phyloP scores from a whole-genome alignment of 495 filamentous ascomycete genomes.

The Penicillium herquei region DNA sequence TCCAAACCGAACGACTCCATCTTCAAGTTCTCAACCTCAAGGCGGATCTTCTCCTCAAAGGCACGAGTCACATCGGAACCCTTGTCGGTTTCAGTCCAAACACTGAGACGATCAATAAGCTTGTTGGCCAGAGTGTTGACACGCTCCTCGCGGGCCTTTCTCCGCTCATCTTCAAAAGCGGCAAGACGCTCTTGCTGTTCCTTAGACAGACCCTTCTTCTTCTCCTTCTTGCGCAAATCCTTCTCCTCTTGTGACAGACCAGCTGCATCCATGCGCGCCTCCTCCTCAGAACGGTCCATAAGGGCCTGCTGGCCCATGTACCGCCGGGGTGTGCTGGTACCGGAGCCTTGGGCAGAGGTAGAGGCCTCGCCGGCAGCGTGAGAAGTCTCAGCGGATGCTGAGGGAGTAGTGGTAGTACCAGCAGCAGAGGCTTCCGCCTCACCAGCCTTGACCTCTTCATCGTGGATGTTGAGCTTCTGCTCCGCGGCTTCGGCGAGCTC shows the following conservation, averaged over 20 bases:
- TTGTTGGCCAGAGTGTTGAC: slow-evolving; percentile 81
- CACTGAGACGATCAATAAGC: slow-evolving; percentile 82
- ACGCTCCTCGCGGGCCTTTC: slow-evolving; percentile 81
- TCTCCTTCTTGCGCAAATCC: slow-evolving; percentile 75
- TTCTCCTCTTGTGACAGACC: slow-evolving; percentile 75
- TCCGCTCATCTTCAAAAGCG: slow-evolving; percentile 84
- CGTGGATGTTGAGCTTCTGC: slow-evolving; percentile 48
- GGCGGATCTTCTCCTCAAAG: slow-evolving; percentile 89
- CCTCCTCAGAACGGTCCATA: slow-evolving; percentile 86
- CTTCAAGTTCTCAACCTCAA: slow-evolving; percentile 96
- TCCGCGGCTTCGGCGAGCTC: slow-evolving; percentile 54
- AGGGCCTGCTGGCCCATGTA: slow-evolving; percentile 74
- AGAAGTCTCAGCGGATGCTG: slow-evolving; percentile 19
- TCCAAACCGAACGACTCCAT: slow-evolving; percentile 99
- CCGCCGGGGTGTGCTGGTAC: slow-evolving; percentile 67
- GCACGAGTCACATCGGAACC: slow-evolving; percentile 76
- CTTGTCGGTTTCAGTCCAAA: slow-evolving; percentile 98
- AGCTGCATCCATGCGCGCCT: slow-evolving; percentile 66
- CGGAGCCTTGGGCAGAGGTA: slow-evolving; percentile 44
- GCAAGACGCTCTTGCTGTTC: slow-evolving; percentile 89
- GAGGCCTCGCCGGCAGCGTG: slow-evolving; percentile 23
- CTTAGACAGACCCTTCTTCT: slow-evolving; percentile 81
- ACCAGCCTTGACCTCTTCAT: slow-evolving; percentile 39
- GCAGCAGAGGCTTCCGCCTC: slow-evolving; percentile 23
- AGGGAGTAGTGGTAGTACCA: slow-evolving; percentile 17